These are phyloP conservation scores for Cyclotella distinguenda DNA, from an alignment of 108 stramenopile species.

Conservation along the genomic window DNA sequence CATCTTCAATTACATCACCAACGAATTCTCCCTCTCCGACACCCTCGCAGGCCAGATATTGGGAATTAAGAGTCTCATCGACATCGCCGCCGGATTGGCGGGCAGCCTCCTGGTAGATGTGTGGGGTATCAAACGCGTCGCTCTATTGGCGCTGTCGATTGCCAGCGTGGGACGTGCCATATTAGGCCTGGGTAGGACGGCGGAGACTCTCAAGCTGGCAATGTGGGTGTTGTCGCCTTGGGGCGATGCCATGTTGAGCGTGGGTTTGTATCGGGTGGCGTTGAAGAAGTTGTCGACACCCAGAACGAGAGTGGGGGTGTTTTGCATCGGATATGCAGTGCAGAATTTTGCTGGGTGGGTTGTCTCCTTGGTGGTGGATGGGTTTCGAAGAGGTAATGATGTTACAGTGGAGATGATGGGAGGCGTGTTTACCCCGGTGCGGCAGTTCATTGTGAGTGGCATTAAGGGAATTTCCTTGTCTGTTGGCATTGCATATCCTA, in stretches of 20 bases:
- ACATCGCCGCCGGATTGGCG: slow-evolving; percentile 20
- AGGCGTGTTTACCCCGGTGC: slow-evolving; percentile 31
- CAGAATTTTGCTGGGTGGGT: slow-evolving; percentile 35
- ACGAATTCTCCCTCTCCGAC: slow-evolving; percentile 32
- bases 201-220: neutral
- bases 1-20: slow-evolving; percentile 37
- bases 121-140: slow-evolving; percentile 20
- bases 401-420: slow-evolving; percentile 3
- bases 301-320: slow-evolving; percentile 24
- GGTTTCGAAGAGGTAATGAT: slow-evolving; percentile 21
- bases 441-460: slow-evolving; percentile 32
- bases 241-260: slow-evolving; percentile 39
- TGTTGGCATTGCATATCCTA: too few relatives aligned
- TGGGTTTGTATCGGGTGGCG: slow-evolving; percentile 41
- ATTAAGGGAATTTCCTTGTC: neutral
- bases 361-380: slow-evolving; percentile 28
- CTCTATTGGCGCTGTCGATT: slow-evolving; percentile 22
- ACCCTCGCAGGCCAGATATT: slow-evolving; percentile 19
- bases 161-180: slow-evolving; percentile 33
- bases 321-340: slow-evolving; percentile 30
- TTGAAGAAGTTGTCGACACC: slow-evolving; percentile 50
- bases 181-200: slow-evolving; percentile 29
- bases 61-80: slow-evolving; percentile 29
- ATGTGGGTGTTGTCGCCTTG: slow-evolving; percentile 28
- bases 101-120: slow-evolving; percentile 38